Conservation (phyloP, 2,329 filamentous ascomycete species). For the Penicillium rolfsii region DNA sequence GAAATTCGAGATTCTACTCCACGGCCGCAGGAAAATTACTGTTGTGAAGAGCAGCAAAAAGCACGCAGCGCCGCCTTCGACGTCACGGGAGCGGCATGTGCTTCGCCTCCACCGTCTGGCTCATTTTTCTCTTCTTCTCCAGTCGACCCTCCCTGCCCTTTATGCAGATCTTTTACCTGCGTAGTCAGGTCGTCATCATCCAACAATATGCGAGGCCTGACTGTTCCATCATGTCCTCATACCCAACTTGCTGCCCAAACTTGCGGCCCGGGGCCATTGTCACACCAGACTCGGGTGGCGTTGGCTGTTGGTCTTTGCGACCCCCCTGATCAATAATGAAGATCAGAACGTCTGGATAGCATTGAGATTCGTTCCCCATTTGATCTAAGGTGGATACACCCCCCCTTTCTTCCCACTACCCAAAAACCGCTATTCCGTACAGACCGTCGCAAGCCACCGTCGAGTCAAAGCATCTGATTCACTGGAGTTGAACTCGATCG, state of each 20-base stretch:
- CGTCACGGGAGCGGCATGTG: constrained; percentile 20
- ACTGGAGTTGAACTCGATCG: constrained; percentile 22
- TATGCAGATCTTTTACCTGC: constrained; percentile 23
- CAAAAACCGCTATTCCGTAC: constrained; percentile 15
- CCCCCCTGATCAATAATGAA: constrained; percentile 16
- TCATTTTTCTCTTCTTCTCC: constrained; percentile 8
- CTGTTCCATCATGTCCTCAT: constrained; percentile 19
- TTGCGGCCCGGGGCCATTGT: constrained; percentile 8
- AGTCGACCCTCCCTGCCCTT: neutral
- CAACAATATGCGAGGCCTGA: constrained; percentile 20
- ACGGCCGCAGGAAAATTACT: neutral
- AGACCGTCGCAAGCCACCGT: constrained; percentile 10
- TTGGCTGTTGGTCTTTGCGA: constrained; percentile 3
- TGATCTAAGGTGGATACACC: constrained; percentile 15
- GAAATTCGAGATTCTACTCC: neutral
- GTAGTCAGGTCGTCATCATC: constrained; percentile 20
- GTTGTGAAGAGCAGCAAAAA: neutral
- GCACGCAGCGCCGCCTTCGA: neutral
- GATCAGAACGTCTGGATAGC: constrained; percentile 15
- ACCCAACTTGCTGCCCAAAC: constrained; percentile 33
- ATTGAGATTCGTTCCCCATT: constrained; percentile 9
- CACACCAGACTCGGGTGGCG: constrained; percentile 20
- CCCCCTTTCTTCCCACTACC: constrained; percentile 10
- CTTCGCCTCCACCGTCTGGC: constrained; percentile 26
- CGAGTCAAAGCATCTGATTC: constrained; percentile 16